Conservation (phyloP, 495 filamentous ascomycete genomes). For the Talaromyces liani region DNA sequence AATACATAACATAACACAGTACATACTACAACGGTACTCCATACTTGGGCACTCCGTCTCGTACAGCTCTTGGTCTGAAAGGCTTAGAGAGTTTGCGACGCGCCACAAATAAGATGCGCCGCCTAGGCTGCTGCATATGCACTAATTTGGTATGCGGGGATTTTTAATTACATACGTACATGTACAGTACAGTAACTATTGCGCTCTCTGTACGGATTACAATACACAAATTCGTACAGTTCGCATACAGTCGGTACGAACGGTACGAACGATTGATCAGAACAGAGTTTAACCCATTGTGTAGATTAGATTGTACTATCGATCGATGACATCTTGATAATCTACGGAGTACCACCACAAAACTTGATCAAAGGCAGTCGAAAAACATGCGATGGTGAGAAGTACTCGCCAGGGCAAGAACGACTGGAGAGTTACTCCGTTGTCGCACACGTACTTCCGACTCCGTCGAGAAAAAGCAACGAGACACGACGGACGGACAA, state of each 20-base stretch:
- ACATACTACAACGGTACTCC: constrained; percentile 1
- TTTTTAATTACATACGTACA: not conserved
- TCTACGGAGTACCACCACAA: not conserved
- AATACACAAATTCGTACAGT: not conserved
- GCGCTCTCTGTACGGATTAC: not conserved
- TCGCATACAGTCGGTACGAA: not conserved
- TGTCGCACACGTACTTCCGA: not conserved
- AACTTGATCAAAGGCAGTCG: not conserved
- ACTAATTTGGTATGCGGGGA: constrained; percentile 5
- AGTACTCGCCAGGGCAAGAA: not conserved
- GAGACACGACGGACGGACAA: not conserved
- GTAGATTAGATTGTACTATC: not conserved
- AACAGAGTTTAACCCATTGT: not conserved
- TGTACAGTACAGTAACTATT: too few relatives aligned
- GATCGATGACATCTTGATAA: not conserved
- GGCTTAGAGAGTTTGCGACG: not conserved
- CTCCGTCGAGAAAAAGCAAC: not conserved
- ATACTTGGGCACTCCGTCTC: not conserved
- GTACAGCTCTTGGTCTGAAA: too few relatives aligned
- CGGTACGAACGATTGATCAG: not conserved
- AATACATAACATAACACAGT: not conserved
- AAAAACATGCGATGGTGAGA: not conserved
- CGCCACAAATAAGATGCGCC: not conserved
- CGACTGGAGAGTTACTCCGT: not conserved
- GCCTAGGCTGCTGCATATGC: not conserved